Base-by-base conservation (phyloP, 2,329 filamentous ascomycete genomes). In the Fusarium tupiense region DNA sequence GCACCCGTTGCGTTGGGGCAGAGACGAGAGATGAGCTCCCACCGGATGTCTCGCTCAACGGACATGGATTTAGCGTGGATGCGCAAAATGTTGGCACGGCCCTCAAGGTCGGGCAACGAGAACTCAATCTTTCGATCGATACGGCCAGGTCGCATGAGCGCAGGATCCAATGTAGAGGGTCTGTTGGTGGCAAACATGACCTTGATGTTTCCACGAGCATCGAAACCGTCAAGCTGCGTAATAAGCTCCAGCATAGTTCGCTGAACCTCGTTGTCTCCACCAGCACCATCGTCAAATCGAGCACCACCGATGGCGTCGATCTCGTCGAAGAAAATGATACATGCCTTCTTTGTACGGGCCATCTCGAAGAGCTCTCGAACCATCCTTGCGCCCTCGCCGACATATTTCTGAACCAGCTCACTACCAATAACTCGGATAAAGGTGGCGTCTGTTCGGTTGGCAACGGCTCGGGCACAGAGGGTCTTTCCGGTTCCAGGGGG, bases 41-140 rank as follows among this genome's bases (percentile, higher is more conserved):
- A 99, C 85, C 96, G 91, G 80, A 99, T 99, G 81, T 99, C 96
- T 61, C 96, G 91, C 89, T 99, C 96, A 43, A 99, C 96, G 24
- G 95, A 98, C 96, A 99, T 99, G 82, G 94, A 97, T 92, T 98
- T 99, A 79, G 96, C 96, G 86, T 98, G 96, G 80, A 99, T 99
- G 58, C 96, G 93, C 50, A 99, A 90, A 81, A 99, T 98, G 85
- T 98, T 98, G 81, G 96, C 96, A 76, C 96, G 93, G 59, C 96
- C 96, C 84, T 99, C 96, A 78, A 98, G 94, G 83, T 99, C 96
- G 31, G 96, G 96, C 31, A 99, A 89, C 2, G 95, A 96, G 87
- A 99, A 99, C 85, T 99, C 96, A 79, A 99, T 99, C 89, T 99
- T 99, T 80, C 96, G 91, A 84, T 98, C 96, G 80, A 98, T 98